Percentiles rank a stretch among this genome's conserved stretches.
phyloP scores from a whole-genome alignment of 2,329 filamentous ascomycete genomes.

The Neofusicoccum kwambonambiense region DNA sequence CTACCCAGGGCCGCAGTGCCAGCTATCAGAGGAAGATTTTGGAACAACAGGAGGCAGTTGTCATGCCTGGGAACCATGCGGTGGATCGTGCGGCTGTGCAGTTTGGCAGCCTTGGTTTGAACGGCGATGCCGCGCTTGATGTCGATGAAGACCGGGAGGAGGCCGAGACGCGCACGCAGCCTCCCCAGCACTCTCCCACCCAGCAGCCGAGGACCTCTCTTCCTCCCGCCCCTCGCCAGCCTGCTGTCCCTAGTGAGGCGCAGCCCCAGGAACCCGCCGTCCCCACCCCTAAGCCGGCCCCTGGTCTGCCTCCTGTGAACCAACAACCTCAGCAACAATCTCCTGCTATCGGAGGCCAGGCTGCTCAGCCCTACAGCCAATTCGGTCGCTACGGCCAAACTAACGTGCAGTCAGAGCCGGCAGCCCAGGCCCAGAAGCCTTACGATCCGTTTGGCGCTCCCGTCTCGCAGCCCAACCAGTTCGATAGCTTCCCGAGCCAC shows the following conservation, averaged over 20 bases:
- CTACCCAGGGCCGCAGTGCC: slow-evolving; percentile 62
- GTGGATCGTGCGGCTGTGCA: slow-evolving; percentile 91
- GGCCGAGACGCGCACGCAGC: slow-evolving; percentile 88
- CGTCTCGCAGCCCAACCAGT: slow-evolving; percentile 48
- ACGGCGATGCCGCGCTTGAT: slow-evolving; percentile 64
- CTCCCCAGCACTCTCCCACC: slow-evolving; percentile 88
- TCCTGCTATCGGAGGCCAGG: slow-evolving; percentile 49
- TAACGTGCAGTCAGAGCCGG: slow-evolving; percentile 58
- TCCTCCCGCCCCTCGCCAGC: slow-evolving; percentile 64
- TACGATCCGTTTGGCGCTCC: slow-evolving; percentile 87
- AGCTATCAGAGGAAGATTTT: slow-evolving; percentile 83
- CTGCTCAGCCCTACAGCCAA: slow-evolving; percentile 55
- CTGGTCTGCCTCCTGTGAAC: slow-evolving; percentile 60
- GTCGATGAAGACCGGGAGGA: slow-evolving; percentile 95
- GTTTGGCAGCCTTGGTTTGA: slow-evolving; percentile 92
- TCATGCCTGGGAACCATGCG: slow-evolving; percentile 96
- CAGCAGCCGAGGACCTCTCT: slow-evolving; percentile 82
- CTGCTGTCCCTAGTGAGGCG: slow-evolving; percentile 40
- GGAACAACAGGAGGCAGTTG: slow-evolving; percentile 95
- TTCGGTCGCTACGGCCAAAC: slow-evolving; percentile 69
- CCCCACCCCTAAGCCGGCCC: slow-evolving; percentile 58
- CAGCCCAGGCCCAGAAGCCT: slow-evolving; percentile 69
- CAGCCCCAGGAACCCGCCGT: slow-evolving; percentile 37
- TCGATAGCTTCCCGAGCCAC: slow-evolving; percentile 48
- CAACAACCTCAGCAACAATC: slow-evolving; percentile 46